A percentile compares a stretch with the other conserved stretches of the same genome.
Evolutionary conservation across 371 early-diverging fungal species (phyloP).

Genomic region (Rhizopus microsporus): DNA sequence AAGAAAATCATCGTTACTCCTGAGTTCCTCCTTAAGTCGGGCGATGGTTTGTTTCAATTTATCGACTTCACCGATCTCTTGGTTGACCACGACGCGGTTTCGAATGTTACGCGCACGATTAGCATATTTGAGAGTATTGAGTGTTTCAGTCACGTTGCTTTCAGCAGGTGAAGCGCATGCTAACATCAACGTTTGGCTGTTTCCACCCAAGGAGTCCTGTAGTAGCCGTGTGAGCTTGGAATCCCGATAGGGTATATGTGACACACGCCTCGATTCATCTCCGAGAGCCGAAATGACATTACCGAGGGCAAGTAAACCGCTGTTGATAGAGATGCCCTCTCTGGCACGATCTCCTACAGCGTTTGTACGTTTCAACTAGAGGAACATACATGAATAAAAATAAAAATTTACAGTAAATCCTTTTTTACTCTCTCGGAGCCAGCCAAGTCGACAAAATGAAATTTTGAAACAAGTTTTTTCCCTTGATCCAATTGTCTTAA

Average conservation of each 20-base stretch:
- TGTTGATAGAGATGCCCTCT: constrained; percentile 98
- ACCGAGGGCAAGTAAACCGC: constrained; percentile 95
- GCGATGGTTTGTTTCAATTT: constrained; percentile 33
- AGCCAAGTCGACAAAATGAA: constrained; percentile 98
- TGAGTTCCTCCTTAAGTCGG: constrained; percentile 40
- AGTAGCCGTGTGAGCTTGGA: constrained; percentile 95
- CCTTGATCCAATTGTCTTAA: constrained; percentile 56
- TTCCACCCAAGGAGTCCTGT: constrained; percentile 94
- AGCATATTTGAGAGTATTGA: constrained; percentile 91
- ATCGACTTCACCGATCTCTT: constrained; percentile 26
- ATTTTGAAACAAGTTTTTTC: constrained; percentile 65
- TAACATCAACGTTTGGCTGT: constrained; percentile 86
- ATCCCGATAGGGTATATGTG: constrained; percentile 94
- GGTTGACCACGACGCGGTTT: constrained; percentile 62
- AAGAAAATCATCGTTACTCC: constrained; percentile 38
- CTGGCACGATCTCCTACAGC: constrained; percentile 94
- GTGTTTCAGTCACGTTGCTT: constrained; percentile 80
- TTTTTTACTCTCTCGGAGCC: constrained; percentile 77
- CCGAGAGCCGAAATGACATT: constrained; percentile 98
- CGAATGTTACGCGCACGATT: constrained; percentile 85
- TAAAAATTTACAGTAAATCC: constrained; percentile 63
- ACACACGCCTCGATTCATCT: constrained; percentile 68
- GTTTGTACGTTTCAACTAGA: constrained; percentile 87
- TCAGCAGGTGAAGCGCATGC: constrained; percentile 87
- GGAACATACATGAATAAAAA: constrained; percentile 84